Base-by-base conservation (phyloP, 2,329 filamentous ascomycete species). In the Colletotrichum acutatum region DNA sequence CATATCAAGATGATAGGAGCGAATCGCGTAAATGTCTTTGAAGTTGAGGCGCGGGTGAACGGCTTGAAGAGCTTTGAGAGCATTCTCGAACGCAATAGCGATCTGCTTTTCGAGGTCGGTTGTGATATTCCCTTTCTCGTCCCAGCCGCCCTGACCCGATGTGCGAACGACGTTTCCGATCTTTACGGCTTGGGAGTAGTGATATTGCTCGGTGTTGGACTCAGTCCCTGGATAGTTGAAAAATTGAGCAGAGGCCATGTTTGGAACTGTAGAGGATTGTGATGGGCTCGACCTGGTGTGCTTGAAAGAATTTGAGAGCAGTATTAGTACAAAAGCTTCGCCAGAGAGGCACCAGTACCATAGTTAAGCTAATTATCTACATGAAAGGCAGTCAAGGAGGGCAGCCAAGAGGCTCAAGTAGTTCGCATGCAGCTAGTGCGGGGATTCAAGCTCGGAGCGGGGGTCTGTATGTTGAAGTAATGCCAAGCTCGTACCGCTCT, bases 31-130 rank as follows among this genome's bases (percentile, higher is more conserved):
- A 0, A 79, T 75, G 24, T 80, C 78, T 6, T 79, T 74, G 75
- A 78, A 79, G 0, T 71, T 74, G 3, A 88, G 87, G 0, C 74
- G 69, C 1, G 78, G 52, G 11, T 78, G 78, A 3, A 69, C 74
- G 0, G 76, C 71, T 49, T 78, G 62, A 14, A 79, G 76, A 9
- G 79, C 75, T 4, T 68, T 22, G 22, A 77, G 76, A 1, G 78
- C 72, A n/a, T 79, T 79, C 34, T 78, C 72, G 5, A 79, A 71
- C 0, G 78, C 74, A 2, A 76, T 82, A 63, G 85, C 84, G 59
- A 89, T 86, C 65, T 89, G 82, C 0, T 79, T 81, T 54, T 83
- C 82, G 68, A 24, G 74, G 2, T 78, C 74, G 14, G 64, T 32
- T 0, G 74, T 26, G 24, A 79, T 64, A 8, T 74, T 66, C 1